Base-by-base conservation (phyloP, 345 rosid species). In the Moricandia moricandioides region DNA sequence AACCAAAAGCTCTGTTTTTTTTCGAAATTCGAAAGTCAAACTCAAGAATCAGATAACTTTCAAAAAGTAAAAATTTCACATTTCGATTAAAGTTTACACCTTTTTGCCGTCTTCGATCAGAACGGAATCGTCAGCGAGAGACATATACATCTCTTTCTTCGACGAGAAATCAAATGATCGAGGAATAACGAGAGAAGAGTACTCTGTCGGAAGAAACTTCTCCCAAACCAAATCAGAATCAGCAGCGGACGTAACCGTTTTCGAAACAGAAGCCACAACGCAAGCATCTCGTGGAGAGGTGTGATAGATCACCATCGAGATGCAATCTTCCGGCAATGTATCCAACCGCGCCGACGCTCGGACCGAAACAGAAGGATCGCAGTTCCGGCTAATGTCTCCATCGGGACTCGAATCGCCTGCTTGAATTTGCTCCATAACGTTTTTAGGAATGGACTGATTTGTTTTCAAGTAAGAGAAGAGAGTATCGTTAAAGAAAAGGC, bases 241-340 rank as follows among this genome's bases (percentile, higher is more conserved):
- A 1, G 88, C 83, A 0, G 86, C 90, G 0, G 79, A 84, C 63
- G 72, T 83, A 13, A 86, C 82, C 0, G 59, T 3, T 12, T 77
- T 77, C 3, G 89, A 86, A 27, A 91, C 93, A 27, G 71, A 39
- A 0, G 90, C 77, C 29, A 80, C 51, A 7, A 78, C 75, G 54
- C 90, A 83, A 4, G 86, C 84, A 4, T 89, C 91, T 0, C 67
- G 70, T 9, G 91, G 93, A 5, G 59, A 62, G 0, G 93, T 89
- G 3, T 67, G 78, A 2, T 90, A 83, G 4, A 89, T 40, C 6
- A 88, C 69, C 62, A 37, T 63, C 33, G 88, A 85, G 12, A 91
- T 69, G 69, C 86, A 84, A 9, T 76, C 89, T 71, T 84, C 87
- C 0, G 97, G 90, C 39, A 87, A 40, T 0, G 56, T 69, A 8